Evolutionary conservation across 345 rosid species (phyloP), one percentile per base, ranked within the genome.

Genomic region (Brassica incana): DNA sequence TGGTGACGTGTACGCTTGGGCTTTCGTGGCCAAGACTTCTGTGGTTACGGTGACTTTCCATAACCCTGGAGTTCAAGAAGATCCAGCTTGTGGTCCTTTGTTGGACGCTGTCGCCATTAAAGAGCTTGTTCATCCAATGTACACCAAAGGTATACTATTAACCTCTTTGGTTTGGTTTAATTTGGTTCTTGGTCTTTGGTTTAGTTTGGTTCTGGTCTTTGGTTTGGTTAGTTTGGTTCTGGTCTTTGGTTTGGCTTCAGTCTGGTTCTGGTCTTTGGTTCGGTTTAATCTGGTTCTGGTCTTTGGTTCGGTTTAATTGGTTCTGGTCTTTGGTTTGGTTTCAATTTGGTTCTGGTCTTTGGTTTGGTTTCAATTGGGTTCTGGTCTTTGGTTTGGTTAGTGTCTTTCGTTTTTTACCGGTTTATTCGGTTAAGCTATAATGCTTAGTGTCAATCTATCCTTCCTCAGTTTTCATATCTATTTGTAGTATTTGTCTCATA

Each of bases 41-140:
- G 66, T 71, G 43, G 90, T 75, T 11, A 88, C 71, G 5, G 92
- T 93, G 18, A 85, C 78, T 6, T 95, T 95, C 71, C 98, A 88
- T 71, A 95, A 95, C 58, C 92, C 98, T 3, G 99, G 99, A 0
- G 83, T 88, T 77, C 99, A 95, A 84, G 99, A 95, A 72, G 97
- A 95, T 82, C 98, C 99, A 65, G 87, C 97, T 75, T 95, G 99
- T 77, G 99, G 99, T 72, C 99, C 99, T 0, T 88, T 95, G 82
- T 77, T 95, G 69, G 99, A 95, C 67, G 98, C 98, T 14, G 98
- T 95, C 35, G 98, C 98, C 69, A 86, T 95, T 70, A 95, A 95
- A 86, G 92, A 90, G 84, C 90, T 95, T 68, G 72, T 72, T 77
- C 93, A 84, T 66, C 95, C 95, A 4, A 54, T 2, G 74, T 88